A percentile compares a stretch with the other conserved stretches of the same genome.
Evolutionary conservation across 306 rosid species (phyloP).

Genomic region (Lablab purpureus): DNA sequence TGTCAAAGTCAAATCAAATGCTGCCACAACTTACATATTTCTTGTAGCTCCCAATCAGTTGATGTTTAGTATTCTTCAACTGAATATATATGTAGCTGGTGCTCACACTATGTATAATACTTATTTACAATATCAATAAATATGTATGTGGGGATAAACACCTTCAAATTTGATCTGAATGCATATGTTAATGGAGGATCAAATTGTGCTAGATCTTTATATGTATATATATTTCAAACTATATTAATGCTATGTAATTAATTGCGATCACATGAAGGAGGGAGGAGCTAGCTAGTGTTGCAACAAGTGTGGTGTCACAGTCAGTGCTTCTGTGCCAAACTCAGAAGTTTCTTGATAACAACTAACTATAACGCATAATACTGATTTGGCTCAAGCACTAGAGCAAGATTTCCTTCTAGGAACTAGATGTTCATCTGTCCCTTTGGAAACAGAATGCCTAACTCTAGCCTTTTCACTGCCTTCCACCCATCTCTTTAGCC

Average conservation of each 20-base stretch:
- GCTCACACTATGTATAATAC: background rate
- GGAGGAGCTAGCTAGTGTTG: background rate
- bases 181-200: background rate
- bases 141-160: background rate
- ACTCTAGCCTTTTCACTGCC: conserved; percentile 56
- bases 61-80: background rate
- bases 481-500: conserved; percentile 66
- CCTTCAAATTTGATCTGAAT: background rate
- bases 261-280: background rate
- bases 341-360: background rate
- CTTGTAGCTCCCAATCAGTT: background rate
- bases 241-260: background rate
- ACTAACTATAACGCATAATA: background rate
- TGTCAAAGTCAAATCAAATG: background rate
- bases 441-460: conserved; percentile 34
- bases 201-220: background rate
- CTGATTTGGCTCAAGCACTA: conserved; percentile 42
- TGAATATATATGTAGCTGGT: background rate
- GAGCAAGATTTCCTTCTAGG: conserved; percentile 58
- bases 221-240: background rate
- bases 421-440: conserved; percentile 45
- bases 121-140: background rate
- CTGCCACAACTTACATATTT: background rate
- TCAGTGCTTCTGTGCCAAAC: conserved; percentile 17
- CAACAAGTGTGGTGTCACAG: background rate